phyloP scores from a whole-genome alignment of 768 basidiomycete species.

The Termitomyces sp. region DNA sequence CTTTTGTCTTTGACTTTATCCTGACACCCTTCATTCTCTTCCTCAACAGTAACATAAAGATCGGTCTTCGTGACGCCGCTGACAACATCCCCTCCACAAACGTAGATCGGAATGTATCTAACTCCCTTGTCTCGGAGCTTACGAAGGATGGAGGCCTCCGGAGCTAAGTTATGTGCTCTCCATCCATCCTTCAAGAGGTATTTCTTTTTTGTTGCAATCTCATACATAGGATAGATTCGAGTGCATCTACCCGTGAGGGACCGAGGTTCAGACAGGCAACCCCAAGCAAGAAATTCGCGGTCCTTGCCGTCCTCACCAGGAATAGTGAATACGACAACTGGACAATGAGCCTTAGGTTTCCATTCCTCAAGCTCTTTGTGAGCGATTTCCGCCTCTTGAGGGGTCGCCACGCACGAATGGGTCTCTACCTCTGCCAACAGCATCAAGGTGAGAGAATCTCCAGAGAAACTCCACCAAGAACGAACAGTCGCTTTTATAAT shows the following conservation, averaged over 20 bases:
- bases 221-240: slow-evolving; percentile 3
- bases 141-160: slow-evolving; percentile 16
- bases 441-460: slow-evolving; percentile 17
- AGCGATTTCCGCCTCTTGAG: background rate
- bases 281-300: slow-evolving; percentile 3
- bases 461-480: slow-evolving; percentile 23
- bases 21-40: too few species aligned
- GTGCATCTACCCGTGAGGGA: slow-evolving; percentile 15
- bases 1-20: too few species aligned
- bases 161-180: background rate
- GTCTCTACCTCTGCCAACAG: slow-evolving; percentile 21
- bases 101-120: slow-evolving; percentile 17
- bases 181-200: too few species aligned
- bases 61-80: too few species aligned
- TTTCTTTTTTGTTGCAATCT: too few species aligned
- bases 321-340: slow-evolving; percentile 6
- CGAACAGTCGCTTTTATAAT: slow-evolving; percentile 3
- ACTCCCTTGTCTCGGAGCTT: slow-evolving; percentile 8
- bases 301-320: background rate
- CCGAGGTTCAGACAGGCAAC: background rate
- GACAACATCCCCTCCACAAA: slow-evolving; percentile 26
- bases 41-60: too few species aligned
- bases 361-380: background rate
- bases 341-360: background rate
- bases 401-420: slow-evolving; percentile 12